Base-by-base conservation (phyloP, 202 grass and related monocot species). In the Hordeum pubiflorum region DNA sequence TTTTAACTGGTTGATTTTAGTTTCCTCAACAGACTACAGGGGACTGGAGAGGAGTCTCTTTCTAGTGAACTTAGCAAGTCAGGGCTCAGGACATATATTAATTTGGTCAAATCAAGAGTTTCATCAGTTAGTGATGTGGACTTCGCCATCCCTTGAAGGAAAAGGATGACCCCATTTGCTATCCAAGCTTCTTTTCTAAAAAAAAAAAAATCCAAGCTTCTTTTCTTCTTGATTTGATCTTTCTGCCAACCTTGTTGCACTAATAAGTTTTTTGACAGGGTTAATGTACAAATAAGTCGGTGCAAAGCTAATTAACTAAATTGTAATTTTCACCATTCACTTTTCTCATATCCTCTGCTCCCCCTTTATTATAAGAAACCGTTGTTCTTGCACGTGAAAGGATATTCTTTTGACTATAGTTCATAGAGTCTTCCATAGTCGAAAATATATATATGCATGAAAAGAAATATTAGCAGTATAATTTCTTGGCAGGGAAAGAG, bases 41-140 rank as follows among this genome's bases (percentile, higher is more conserved):
- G 4, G 58, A 79, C 50, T n/a, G 74, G 38, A 33, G 67, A 43
- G 33, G 50, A 62, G 83, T 86, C 79, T 23, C 61, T 86, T 79
- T 89, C 74, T 20, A 9, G 72, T 62, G 32, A 68, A 58, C 27
- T 82, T 75, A 79, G 79, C 64, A 41, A 52, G 60, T 54, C 61
- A 50, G 62, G 50, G 15, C 50, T 54, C 38, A 67, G 46, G 14
- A 67, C 72, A 33, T 9, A 67, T 54, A 3, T 73, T 73, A 73
- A 52, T 40, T 82, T 44, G 2, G 87, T 75, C 83, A 89, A 84
- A 79, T 79, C 68, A 82, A 79, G 40, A 40, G 31, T 33, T 65
- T 70, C 58, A 80, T 79, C 63, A 48, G 79, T 78, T 4, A 62
- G 7, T 73, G 83, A 89, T 66, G 60, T 74, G 13, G 59, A 78